Evolutionary conservation across 108 stramenopile genomes (phyloP), one percentile per base, ranked within the genome.

Genomic region (Nitzschia inconspicua): DNA sequence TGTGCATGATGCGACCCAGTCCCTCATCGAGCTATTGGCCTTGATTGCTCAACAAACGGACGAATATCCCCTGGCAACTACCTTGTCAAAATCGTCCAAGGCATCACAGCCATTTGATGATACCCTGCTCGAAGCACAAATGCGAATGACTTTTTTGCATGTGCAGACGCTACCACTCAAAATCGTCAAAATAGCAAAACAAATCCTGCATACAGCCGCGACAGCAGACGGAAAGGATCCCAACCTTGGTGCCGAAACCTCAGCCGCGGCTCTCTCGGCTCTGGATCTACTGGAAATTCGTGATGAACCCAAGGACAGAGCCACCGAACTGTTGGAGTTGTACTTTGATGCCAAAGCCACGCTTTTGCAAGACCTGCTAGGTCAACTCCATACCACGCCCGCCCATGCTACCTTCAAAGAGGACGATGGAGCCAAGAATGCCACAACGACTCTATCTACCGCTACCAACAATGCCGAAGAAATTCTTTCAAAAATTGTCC

Each of bases 291-390:
- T 94, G 43, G 52, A 72, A 11, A 68, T 79, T 30, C 50, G 13
- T 52, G 54, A 25, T 10, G 20, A 35, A 39, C 22, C 46, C 24
- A 31, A 23, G 32, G 62, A 69, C n/a, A 31, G 61, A 28, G 19
- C 48, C 10, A 53, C 32, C 29, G 44, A 67, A 46, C 57, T 94
- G 4, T 55, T 94, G 23, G 93, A 94, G 54, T 29, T 83, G 31
- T 94, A 94, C 69, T 94, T 85, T 64, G 89, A 89, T 26, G 75
- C 85, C 66, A 90, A 94, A 59, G 83, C 93, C 7, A 51, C 70
- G 48, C 71, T 86, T 4, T 54, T 92, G 29, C 76, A 71, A 34
- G 53, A 50, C 8, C 68, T 94, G 3, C 60, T 93, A 58, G 71
- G 82, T 68, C 66, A 80, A 18, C 52, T 91, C 53, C 42, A 46